These are phyloP conservation scores for Metschnikowia dekortorum DNA, from an alignment of 805 yeast species.

Conservation along the genomic window DNA sequence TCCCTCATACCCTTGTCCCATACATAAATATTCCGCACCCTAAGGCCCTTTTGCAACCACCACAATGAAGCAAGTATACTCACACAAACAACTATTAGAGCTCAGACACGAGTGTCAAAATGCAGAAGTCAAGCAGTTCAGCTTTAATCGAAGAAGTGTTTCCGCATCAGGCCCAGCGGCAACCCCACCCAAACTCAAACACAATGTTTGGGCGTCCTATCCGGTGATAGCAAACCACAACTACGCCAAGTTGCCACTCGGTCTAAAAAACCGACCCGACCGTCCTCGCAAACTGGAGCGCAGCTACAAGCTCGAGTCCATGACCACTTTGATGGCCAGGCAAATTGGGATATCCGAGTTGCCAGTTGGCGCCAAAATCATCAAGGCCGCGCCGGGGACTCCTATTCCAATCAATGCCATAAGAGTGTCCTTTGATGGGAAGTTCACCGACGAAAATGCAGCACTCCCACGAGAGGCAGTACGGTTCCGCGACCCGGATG, in stretches of 20 bases:
- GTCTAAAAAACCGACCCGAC: not conserved
- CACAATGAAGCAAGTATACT: conserved; percentile 11
- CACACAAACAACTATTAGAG: conserved; percentile 6
- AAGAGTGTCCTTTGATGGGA: conserved; percentile 16
- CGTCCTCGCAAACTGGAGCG: not conserved
- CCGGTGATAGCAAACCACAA: conserved; percentile 3
- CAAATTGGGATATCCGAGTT: conserved; percentile 5
- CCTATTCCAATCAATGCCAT: conserved; percentile 28
- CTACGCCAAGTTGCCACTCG: conserved; percentile 1
- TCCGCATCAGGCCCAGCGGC: not conserved
- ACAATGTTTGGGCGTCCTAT: conserved; percentile 3
- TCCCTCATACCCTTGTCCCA: not conserved
- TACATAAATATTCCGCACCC: conserved; percentile 1
- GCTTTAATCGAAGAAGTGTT: not conserved
- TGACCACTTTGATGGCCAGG: not conserved
- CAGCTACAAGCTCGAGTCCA: not conserved
- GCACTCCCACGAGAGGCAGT: not conserved
- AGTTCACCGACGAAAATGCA: not conserved
- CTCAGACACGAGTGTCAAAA: conserved; percentile 15
- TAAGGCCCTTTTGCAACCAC: conserved; percentile 5
- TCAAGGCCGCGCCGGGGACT: conserved; percentile 24
- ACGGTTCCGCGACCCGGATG: conserved; percentile 1
- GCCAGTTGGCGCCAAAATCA: conserved; percentile 16
- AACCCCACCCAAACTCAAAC: not conserved
- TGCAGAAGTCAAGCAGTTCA: not conserved